These are phyloP conservation scores for Tephrocybe sp. DNA, from an alignment of 768 basidiomycete genomes.

Conservation along the genomic window DNA sequence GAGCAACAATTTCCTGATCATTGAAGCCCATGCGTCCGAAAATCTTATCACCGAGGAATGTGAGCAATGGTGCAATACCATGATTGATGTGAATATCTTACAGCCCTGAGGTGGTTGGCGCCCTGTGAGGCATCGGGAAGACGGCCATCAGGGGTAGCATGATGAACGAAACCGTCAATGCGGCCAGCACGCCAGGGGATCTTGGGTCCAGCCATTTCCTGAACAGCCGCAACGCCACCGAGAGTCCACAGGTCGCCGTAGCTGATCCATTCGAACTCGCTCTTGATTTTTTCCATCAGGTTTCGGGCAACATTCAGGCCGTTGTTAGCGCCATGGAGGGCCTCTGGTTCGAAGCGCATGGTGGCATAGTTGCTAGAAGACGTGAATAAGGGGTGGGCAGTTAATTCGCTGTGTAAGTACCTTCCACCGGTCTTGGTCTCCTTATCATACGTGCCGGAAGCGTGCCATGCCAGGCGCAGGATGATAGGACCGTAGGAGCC, in stretches of 20 bases:
- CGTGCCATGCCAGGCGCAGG: conserved; percentile 91
- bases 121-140: conserved; percentile 88
- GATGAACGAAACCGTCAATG: conserved; percentile 75
- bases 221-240: conserved; percentile 86
- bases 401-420: conserved; percentile 34
- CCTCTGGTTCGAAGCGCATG: conserved; percentile 94
- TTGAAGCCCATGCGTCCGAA: conserved; percentile 96
- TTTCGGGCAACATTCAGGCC: conserved; percentile 80
- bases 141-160: conserved; percentile 86
- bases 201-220: conserved; percentile 92
- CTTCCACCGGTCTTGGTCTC: conserved; percentile 76
- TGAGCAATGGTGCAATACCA: not conserved
- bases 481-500: conserved; percentile 88
- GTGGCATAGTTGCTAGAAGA: conserved; percentile 87
- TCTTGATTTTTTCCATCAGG: conserved; percentile 84
- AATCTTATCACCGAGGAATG: conserved; percentile 42
- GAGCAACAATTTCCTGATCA: conserved; percentile 96
- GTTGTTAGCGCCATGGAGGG: conserved; percentile 80
- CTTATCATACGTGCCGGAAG: conserved; percentile 92
- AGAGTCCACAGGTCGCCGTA: conserved; percentile 99
- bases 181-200: conserved; percentile 94
- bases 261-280: conserved; percentile 89
- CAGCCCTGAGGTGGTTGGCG: conserved; percentile 79
- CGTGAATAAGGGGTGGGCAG: conserved; percentile 5
- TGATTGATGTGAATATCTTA: conserved; percentile 30